Conservation (phyloP, 208 protist species). For the Wallacemonas sp. region DNA sequence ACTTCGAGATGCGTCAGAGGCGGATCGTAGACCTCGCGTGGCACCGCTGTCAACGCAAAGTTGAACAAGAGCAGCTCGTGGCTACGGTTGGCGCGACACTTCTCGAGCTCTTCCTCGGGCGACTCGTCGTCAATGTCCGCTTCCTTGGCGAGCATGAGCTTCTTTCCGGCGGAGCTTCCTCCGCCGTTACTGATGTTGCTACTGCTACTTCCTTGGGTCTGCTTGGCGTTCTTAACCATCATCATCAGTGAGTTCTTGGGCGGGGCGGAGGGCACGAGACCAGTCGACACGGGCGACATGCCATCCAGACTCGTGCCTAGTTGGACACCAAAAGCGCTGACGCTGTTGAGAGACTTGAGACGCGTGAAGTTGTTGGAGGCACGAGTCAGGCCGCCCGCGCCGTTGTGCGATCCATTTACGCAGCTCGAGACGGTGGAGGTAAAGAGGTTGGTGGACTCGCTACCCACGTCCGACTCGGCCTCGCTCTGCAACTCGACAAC, state of each 20-base stretch:
- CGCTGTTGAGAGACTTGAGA: conserved; percentile 31
- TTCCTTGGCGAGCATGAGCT: conserved; percentile 59
- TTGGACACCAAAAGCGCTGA: conserved; percentile 22
- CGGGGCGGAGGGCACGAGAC: conserved; percentile 5
- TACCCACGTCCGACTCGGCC: conserved; percentile 4
- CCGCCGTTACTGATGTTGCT: neutral
- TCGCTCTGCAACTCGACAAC: conserved; percentile 10
- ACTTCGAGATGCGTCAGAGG: conserved; percentile 62
- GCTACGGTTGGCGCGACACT: conserved; percentile 40
- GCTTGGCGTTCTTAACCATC: conserved; percentile 29
- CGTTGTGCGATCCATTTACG: neutral
- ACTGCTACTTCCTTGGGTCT: neutral
- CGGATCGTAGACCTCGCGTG: conserved; percentile 68
- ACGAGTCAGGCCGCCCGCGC: neutral
- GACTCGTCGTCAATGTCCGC: conserved; percentile 70
- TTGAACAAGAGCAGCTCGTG: conserved; percentile 72
- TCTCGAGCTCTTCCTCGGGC: conserved; percentile 71
- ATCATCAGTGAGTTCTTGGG: conserved; percentile 25
- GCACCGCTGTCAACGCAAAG: conserved; percentile 65
- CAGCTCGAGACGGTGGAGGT: neutral
- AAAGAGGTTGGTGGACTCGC: conserved; percentile 4
- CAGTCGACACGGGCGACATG: conserved; percentile 8
- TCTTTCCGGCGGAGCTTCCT: conserved; percentile 19
- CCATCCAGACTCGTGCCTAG: conserved; percentile 11
- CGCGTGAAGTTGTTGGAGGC: conserved; percentile 23